These are phyloP conservation scores for Malus hybrid DNA, from an alignment of 331 rosid species.

Conservation along the genomic window DNA sequence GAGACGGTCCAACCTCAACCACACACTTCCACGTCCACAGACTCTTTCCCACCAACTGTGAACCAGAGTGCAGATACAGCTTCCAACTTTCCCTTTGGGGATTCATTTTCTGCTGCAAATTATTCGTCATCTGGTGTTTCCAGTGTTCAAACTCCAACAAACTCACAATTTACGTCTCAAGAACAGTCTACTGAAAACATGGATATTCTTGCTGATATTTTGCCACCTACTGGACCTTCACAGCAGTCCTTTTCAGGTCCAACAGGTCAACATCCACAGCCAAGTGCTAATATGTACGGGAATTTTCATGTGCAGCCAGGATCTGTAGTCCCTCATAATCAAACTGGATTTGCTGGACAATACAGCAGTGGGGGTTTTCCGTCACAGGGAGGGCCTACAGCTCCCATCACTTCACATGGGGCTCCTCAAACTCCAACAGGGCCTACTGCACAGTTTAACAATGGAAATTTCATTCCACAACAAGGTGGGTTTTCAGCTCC, in stretches of 20 bases:
- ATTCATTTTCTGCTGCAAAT: constrained; percentile 58
- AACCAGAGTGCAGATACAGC: constrained; percentile 35
- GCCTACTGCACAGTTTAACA: constrained; percentile 34
- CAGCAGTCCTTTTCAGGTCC: constrained; percentile 36
- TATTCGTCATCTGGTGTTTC: constrained; percentile 37
- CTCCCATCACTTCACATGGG: constrained; percentile 42
- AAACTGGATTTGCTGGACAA: constrained; percentile 46
- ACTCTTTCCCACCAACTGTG: constrained; percentile 7
- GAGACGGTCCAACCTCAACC: constrained; percentile 41
- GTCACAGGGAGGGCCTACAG: constrained; percentile 42
- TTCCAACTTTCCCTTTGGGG: constrained; percentile 50
- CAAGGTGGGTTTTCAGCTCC: constrained; percentile 40
- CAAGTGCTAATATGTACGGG: constrained; percentile 40
- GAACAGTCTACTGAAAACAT: constrained; percentile 43
- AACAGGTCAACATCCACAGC: constrained; percentile 35
- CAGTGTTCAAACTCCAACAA: constrained; percentile 34
- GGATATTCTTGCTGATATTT: constrained; percentile 86
- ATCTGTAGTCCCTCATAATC: constrained; percentile 45
- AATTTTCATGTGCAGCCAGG: constrained; percentile 46
- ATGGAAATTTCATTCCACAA: constrained; percentile 30
- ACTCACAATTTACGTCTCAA: constrained; percentile 42
- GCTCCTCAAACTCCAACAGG: constrained; percentile 53
- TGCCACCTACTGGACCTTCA: constrained; percentile 74
- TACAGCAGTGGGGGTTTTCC: constrained; percentile 44
- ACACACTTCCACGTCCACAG: constrained; percentile 22